Evolutionary conservation across 2,329 filamentous ascomycete species (phyloP).

Genomic region (Colletotrichum tanaceti): DNA sequence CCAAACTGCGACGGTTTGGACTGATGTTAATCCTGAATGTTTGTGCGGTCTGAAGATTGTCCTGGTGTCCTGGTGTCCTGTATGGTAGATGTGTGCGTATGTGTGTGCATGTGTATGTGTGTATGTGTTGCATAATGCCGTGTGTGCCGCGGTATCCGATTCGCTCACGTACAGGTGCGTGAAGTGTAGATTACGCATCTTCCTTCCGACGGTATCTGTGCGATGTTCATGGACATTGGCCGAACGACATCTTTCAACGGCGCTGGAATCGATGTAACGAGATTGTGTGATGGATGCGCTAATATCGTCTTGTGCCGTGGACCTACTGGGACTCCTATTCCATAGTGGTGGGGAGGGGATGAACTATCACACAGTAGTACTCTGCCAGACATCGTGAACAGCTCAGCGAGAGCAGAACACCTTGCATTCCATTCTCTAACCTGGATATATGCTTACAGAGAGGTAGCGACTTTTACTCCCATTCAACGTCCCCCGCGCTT

Average conservation of each 20-base stretch:
- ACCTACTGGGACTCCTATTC: not conserved
- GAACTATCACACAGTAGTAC: not conserved
- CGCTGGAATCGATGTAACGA: not conserved
- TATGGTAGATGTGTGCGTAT: too few species aligned
- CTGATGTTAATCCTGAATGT: not conserved
- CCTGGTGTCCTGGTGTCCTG: too few species aligned
- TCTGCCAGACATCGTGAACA: not conserved
- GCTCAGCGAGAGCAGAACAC: not conserved
- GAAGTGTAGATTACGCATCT: not conserved
- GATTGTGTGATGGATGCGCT: not conserved
- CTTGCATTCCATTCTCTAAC: conserved; percentile 1
- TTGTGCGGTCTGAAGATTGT: conserved; percentile 4
- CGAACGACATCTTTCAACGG: not conserved
- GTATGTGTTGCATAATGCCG: not conserved
- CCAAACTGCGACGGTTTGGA: not conserved
- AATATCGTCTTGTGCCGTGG: not conserved
- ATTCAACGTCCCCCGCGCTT: not conserved
- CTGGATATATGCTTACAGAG: not conserved
- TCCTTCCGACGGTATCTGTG: not conserved
- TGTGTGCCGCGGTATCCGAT: not conserved
- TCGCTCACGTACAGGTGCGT: not conserved
- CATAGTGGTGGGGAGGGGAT: not conserved
- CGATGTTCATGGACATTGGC: not conserved
- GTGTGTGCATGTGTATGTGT: too few species aligned
- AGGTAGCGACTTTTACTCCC: not conserved